phyloP scores from a whole-genome alignment of 176 grass and related monocot species.

The Puccinellia tenuiflora region DNA sequence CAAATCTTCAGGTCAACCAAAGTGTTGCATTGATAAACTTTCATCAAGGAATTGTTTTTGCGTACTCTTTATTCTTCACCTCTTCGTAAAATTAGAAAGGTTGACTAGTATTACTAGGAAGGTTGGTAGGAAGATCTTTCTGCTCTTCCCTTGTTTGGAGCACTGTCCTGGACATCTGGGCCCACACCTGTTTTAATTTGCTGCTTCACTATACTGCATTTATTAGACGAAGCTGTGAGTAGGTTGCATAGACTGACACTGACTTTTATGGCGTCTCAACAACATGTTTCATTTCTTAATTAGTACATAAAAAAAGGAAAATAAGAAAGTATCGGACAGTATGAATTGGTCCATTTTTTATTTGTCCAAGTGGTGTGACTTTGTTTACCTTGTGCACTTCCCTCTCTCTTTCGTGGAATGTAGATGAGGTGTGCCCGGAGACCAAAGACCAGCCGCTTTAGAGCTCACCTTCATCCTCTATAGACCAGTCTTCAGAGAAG shows the following conservation, averaged over 20 bases:
- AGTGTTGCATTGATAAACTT: background rate
- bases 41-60: background rate
- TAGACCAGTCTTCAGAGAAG: background rate
- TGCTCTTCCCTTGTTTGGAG: background rate
- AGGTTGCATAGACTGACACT: background rate
- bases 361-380: no score
- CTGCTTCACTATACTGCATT: no score
- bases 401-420: background rate
- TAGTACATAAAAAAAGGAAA: background rate
- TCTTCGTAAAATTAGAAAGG: background rate
- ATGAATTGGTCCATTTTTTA: background rate
- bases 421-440: background rate
- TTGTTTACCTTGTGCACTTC: background rate
- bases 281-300: background rate
- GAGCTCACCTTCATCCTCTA: no score
- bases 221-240: background rate
- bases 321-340: background rate
- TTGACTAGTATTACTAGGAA: background rate
- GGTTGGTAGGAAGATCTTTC: background rate
- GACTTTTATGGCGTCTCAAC: background rate
- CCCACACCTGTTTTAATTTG: no score
- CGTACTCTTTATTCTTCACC: background rate
- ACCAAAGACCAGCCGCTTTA: background rate
- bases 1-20: background rate
- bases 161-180: background rate